Base-by-base conservation (phyloP, 352 stramenopile species). In the Thalassiosira oceanica region DNA sequence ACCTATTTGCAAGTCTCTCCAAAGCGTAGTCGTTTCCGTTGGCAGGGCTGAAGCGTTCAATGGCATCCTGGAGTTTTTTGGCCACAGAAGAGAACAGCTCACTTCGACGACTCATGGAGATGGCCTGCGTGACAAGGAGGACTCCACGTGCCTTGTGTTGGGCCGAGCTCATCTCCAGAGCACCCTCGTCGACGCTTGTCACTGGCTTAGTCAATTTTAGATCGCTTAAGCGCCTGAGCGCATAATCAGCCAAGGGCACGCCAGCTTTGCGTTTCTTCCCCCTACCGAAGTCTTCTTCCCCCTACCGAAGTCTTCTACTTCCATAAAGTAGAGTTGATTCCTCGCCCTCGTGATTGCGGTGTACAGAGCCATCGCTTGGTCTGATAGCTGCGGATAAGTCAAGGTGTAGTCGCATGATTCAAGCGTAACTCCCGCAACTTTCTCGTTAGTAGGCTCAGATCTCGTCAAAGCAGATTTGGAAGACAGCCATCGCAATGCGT, bases 271-370 rank as follows among this genome's bases (percentile, higher is more conserved):
- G n/a, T n/a, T n/a, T n/a, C n/a, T n/a, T n/a, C n/a, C n/a, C n/a
- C n/a, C n/a, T n/a, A n/a, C n/a, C n/a, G n/a, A n/a, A n/a, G n/a
- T n/a, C n/a, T n/a, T n/a, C 35, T 26, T 26, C 16, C 39, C 44
- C n/a, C 18, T 21, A 8, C 35, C 10, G n/a, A n/a, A 24, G 3
- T n/a, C n/a, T n/a, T 51, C 48, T 13, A 29, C 35, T 31, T 68
- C 58, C 16, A 68, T 68, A 13, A 68, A 36, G 24, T 56, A 61
- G 36, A 68, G 58, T 26, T 61, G 46, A 16, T 68, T 68, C 11
- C 58, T 27, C 13, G 58, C 58, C 45, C 58, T 13, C 3, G 58
- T 68, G 7, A 68, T 8, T 3, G 45, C 58, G 27, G 58, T 68
- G 24, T 68, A 68, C 15, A 68, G 13, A 44, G 61, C 43, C 58